Percentiles rank a stretch among this genome's conserved stretches.
These are phyloP conservation scores for Dothistroma pini DNA, from an alignment of 2,329 filamentous ascomycete genomes.

Conservation along the genomic window DNA sequence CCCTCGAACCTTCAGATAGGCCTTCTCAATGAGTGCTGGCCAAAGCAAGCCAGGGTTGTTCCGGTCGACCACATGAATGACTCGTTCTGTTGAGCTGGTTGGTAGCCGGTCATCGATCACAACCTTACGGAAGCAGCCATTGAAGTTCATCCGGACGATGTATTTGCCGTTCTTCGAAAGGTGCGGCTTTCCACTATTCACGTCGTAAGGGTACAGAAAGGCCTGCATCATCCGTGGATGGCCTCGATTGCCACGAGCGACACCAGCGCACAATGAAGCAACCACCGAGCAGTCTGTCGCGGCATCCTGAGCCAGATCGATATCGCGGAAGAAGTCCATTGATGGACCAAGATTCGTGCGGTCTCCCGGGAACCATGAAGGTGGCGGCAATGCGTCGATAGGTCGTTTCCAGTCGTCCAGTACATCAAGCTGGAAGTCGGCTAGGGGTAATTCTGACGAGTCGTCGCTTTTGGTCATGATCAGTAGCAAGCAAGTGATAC, in stretches of 20 bases:
- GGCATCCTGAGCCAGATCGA: conserved; percentile 91
- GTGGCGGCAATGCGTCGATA: conserved; percentile 57
- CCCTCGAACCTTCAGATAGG: conserved; percentile 89
- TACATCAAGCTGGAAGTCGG: conserved; percentile 67
- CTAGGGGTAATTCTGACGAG: conserved; percentile 65
- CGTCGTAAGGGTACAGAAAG: conserved; percentile 72
- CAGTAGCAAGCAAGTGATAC: conserved; percentile 12
- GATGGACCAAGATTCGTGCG: conserved; percentile 41
- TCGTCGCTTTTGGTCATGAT: conserved; percentile 54
- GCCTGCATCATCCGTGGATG: conserved; percentile 68
- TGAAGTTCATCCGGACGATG: conserved; percentile 88
- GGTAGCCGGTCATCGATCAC: conserved; percentile 87
- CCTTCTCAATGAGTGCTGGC: conserved; percentile 92
- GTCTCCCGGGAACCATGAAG: conserved; percentile 36
- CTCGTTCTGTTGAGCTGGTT: conserved; percentile 66
- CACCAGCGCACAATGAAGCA: conserved; percentile 82
- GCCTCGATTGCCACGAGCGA: conserved; percentile 65
- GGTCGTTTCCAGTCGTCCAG: conserved; percentile 83
- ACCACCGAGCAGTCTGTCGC: conserved; percentile 97
- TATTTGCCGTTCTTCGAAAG: conserved; percentile 83
- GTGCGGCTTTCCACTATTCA: conserved; percentile 53
- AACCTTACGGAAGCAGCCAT: conserved; percentile 84
- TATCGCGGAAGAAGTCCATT: conserved; percentile 57
- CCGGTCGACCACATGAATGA: conserved; percentile 83
- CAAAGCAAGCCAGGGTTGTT: conserved; percentile 78